Conservation (phyloP, 1,139 yeast species). For the Ogataea hybrid region DNA sequence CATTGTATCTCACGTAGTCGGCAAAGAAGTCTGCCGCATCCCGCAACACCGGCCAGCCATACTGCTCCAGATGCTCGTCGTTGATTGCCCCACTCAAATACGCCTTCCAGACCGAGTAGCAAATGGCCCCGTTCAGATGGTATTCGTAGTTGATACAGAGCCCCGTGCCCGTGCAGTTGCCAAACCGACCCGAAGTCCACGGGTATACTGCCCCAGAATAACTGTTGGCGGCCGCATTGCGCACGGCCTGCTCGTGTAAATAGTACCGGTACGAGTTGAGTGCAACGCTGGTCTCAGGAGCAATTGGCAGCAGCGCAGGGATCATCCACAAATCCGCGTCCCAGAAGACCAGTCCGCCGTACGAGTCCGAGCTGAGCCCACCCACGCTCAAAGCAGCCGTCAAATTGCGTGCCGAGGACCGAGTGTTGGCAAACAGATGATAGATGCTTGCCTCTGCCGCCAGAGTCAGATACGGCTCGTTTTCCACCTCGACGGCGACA, state of each 20-base stretch:
- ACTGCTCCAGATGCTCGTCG: slow-evolving; percentile 52
- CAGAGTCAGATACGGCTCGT: slow-evolving; percentile 51
- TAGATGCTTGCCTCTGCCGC: slow-evolving; percentile 68
- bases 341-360: slow-evolving; percentile 90
- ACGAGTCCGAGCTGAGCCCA: slow-evolving; percentile 81
- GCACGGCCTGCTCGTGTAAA: slow-evolving; percentile 58
- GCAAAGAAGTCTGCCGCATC: slow-evolving; percentile 72
- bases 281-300: slow-evolving; percentile 62
- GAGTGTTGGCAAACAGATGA: slow-evolving; percentile 68
- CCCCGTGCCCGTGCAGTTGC: slow-evolving; percentile 73
- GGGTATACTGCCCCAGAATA: slow-evolving; percentile 67
- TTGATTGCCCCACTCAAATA: slow-evolving; percentile 64
- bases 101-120: slow-evolving; percentile 64
- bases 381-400: slow-evolving; percentile 42
- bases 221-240: slow-evolving; percentile 47
- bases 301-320: slow-evolving; percentile 66
- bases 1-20: slow-evolving; percentile 53
- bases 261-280: slow-evolving; percentile 58
- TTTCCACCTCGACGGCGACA: slow-evolving; percentile 40
- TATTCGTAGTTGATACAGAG: slow-evolving; percentile 77
- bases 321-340: slow-evolving; percentile 83
- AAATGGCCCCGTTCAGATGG: slow-evolving; percentile 73
- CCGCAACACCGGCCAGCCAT: slow-evolving; percentile 63
- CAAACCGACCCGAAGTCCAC: slow-evolving; percentile 74
- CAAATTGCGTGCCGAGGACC: slow-evolving; percentile 53